Conservation (phyloP, 2,329 filamentous ascomycete species). For the Cylindrodendrum hubeiense region DNA sequence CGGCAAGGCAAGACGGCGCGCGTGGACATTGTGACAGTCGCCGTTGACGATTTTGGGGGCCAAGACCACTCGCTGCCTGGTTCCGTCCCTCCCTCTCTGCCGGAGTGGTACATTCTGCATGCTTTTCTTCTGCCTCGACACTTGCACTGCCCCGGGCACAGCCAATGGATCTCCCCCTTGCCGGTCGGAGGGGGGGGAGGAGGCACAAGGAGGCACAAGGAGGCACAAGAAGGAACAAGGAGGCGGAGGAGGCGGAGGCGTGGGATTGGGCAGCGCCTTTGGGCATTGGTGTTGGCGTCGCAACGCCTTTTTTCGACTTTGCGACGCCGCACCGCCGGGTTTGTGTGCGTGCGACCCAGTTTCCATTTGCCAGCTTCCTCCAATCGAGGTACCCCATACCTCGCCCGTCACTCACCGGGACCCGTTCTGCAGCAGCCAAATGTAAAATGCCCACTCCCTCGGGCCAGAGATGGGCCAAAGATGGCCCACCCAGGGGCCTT, state of each 20-base stretch:
- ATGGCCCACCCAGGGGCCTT: not conserved
- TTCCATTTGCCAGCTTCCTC: slow-evolving; percentile 40
- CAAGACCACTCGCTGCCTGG: slow-evolving; percentile 19
- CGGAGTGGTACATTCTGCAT: slow-evolving; percentile 2
- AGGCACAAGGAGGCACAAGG: slow-evolving; percentile 13
- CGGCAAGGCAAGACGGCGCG: slow-evolving; percentile 6
- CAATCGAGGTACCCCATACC: slow-evolving; percentile 32
- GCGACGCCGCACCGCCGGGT: slow-evolving; percentile 41
- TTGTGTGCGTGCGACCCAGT: slow-evolving; percentile 42
- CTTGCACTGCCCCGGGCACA: slow-evolving; percentile 21
- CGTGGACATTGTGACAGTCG: slow-evolving; percentile 10
- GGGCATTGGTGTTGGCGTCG: slow-evolving; percentile 40
- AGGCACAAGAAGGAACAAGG: slow-evolving; percentile 8
- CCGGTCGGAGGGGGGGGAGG: slow-evolving; percentile 20
- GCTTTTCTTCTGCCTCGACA: slow-evolving; percentile 17
- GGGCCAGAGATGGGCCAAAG: slow-evolving; percentile 15
- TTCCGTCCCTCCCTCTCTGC: slow-evolving; percentile 14
- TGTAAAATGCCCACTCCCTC: slow-evolving; percentile 32
- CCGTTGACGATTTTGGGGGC: slow-evolving; percentile 23
- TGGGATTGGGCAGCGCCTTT: slow-evolving; percentile 44
- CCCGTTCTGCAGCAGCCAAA: slow-evolving; percentile 33
- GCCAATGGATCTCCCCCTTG: slow-evolving; percentile 18
- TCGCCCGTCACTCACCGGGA: slow-evolving; percentile 22
- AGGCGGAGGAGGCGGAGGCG: slow-evolving; percentile 30
- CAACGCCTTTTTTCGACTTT: slow-evolving; percentile 44